Evolutionary conservation across 495 filamentous ascomycete species (phyloP), one percentile per base, ranked within the genome.

Genomic region (Hypoxylon rickii): DNA sequence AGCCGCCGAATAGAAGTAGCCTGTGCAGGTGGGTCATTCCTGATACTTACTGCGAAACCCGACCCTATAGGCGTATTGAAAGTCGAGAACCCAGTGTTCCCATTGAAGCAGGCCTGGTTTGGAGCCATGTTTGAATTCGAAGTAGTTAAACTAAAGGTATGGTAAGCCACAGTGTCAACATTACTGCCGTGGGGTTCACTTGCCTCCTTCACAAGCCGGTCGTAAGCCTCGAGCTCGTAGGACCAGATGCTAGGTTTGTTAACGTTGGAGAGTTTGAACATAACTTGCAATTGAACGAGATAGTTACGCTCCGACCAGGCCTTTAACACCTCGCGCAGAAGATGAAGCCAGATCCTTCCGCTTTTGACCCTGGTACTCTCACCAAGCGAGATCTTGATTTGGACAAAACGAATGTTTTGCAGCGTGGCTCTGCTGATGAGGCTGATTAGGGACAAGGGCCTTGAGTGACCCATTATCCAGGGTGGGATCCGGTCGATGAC

Each of bases 401-500:
- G 64, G 24, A 70, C 62, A n/a, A 65, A 55, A 11, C 58, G 59
- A 7, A 71, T 24, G 37, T 47, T 63, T 37, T 73, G 71, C 1
- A 73, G 47, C 12, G 71, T 72, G 1, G 17, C 20, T 18, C 17
- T 54, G 44, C 66, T 39, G 13, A 73, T 63, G 31, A 73, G 68
- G 18, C 56, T 7, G n/a, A 64, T 44, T 22, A 73, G 17, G 13
- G 47, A 45, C 15, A 73, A 55, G 33, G 69, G 71, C 8, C 32
- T 22, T 3, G 44, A 0, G 22, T 58, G 34, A 3, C 58, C 67
- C 50, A 68, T 71, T 6, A 70, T 43, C 68, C 68, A 73, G 0
- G 71, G 71, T 6, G 71, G 71, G 10, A 73, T 65, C n/a, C 68
- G 60, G 48, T 73, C 69, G 29, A 73, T 52, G 34, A 70, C 41